phyloP scores from a whole-genome alignment of 768 basidiomycete species.

The Clavulina sp. region DNA sequence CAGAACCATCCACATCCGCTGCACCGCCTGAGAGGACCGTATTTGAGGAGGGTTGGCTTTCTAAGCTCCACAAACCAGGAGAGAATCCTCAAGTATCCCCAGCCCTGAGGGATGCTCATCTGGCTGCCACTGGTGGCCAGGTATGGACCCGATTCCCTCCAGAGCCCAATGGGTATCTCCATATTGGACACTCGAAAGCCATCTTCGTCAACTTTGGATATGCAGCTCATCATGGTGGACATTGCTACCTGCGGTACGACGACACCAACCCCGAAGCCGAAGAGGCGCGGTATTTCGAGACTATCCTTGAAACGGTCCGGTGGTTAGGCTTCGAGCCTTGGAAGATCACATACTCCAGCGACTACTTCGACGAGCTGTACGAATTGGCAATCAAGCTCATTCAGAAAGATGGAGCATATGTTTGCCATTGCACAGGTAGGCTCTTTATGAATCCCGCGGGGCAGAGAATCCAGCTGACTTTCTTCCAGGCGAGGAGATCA shows the following conservation, averaged over 20 bases:
- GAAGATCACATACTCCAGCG: conserved; percentile 98
- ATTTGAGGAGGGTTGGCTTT: conserved; percentile 91
- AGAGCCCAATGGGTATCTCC: conserved; percentile 93
- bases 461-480: neutral
- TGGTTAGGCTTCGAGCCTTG: conserved; percentile 98
- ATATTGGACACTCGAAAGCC: conserved; percentile 94
- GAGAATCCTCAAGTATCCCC: conserved; percentile 77
- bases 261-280: conserved; percentile 99
- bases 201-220: conserved; percentile 99
- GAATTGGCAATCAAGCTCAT: conserved; percentile 79
- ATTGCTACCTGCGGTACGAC: conserved; percentile 88
- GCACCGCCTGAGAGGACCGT: conserved; percentile 31
- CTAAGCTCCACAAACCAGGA: conserved; percentile 80
- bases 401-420: conserved; percentile 80
- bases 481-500: conserved; percentile 73
- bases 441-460: conserved; percentile 10
- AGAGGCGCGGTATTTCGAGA: conserved; percentile 90
- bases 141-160: conserved; percentile 97
- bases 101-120: conserved; percentile 61
- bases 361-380: conserved; percentile 81
- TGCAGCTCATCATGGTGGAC: conserved; percentile 82
- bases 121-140: conserved; percentile 58
- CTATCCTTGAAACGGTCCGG: conserved; percentile 82
- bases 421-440: conserved; percentile 91
- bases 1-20: conserved; percentile 21